A percentile compares a stretch with the other conserved stretches of the same genome.
Evolutionary conservation across 2,329 filamentous ascomycete species (phyloP).

Genomic region (Cladophialophora bantiana): DNA sequence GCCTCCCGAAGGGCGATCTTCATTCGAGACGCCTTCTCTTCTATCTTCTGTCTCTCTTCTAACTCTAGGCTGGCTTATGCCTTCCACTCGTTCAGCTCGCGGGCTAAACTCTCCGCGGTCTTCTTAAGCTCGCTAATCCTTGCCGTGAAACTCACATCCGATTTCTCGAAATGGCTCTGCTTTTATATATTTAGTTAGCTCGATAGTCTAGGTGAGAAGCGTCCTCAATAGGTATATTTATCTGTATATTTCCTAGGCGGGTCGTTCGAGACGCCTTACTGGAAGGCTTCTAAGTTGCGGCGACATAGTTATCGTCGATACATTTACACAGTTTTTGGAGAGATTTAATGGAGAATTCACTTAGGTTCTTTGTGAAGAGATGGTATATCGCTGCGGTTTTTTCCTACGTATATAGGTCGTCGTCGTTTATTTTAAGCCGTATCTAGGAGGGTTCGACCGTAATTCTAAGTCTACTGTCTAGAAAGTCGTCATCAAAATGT

Average conservation of each 20-base stretch:
- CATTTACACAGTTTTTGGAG: conserved; percentile 23
- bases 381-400: conserved; percentile 24
- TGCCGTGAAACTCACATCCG: conserved; percentile 26
- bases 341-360: conserved; percentile 26
- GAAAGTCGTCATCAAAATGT: conserved; percentile 17
- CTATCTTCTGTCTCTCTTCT: conserved; percentile 25
- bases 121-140: conserved; percentile 27
- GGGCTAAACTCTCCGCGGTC: conserved; percentile 23
- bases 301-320: conserved; percentile 23
- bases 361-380: conserved; percentile 24
- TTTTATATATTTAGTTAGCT: conserved; percentile 24
- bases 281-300: conserved; percentile 24
- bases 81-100: conserved; percentile 26
- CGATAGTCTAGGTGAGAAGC: conserved; percentile 22
- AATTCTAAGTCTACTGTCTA: conserved; percentile 25
- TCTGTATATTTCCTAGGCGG: conserved; percentile 19
- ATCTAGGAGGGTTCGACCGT: conserved; percentile 21
- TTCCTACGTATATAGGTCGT: conserved; percentile 21
- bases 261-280: conserved; percentile 18
- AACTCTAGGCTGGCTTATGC: conserved; percentile 23
- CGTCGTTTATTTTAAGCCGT: conserved; percentile 26
- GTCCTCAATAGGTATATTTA: conserved; percentile 19
- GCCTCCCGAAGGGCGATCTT: conserved; percentile 22
- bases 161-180: conserved; percentile 25
- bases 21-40: conserved; percentile 26